Conservation (phyloP, 306 rosid species). For the Malus sieversii region DNA sequence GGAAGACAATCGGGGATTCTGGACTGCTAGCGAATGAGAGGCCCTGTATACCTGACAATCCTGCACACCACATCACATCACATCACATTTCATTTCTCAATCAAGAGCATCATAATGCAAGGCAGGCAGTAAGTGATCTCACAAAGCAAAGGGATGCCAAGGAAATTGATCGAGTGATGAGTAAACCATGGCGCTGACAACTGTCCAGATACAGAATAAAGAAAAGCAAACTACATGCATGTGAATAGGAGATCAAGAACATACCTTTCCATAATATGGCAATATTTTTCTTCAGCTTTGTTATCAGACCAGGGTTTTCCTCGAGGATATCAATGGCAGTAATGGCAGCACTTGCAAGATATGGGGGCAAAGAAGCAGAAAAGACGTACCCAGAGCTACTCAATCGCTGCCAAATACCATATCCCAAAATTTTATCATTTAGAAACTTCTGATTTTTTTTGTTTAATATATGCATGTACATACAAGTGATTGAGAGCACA, state of each 20-base stretch:
- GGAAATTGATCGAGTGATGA: not conserved
- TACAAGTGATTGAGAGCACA: not conserved
- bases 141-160: not conserved
- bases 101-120: not conserved
- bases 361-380: constrained; percentile 98
- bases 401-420: constrained; percentile 60
- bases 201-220: not conserved
- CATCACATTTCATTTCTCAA: not conserved
- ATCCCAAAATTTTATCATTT: constrained; percentile 17
- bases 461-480: not conserved
- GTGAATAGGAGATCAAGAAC: constrained; percentile 21
- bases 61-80: constrained; percentile 30
- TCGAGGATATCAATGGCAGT: constrained; percentile 79
- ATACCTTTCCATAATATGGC: constrained; percentile 61
- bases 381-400: constrained; percentile 96
- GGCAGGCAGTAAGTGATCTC: not conserved
- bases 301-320: constrained; percentile 67
- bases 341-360: constrained; percentile 89
- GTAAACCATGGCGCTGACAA: not conserved
- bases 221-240: not conserved
- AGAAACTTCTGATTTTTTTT: not conserved
- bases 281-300: constrained; percentile 64
- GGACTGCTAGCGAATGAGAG: constrained; percentile 63
- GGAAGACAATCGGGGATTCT: constrained; percentile 83
- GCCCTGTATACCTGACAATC: constrained; percentile 52